Conservation (phyloP, 108 stramenopile genomes). For the Fragilaria radians region DNA sequence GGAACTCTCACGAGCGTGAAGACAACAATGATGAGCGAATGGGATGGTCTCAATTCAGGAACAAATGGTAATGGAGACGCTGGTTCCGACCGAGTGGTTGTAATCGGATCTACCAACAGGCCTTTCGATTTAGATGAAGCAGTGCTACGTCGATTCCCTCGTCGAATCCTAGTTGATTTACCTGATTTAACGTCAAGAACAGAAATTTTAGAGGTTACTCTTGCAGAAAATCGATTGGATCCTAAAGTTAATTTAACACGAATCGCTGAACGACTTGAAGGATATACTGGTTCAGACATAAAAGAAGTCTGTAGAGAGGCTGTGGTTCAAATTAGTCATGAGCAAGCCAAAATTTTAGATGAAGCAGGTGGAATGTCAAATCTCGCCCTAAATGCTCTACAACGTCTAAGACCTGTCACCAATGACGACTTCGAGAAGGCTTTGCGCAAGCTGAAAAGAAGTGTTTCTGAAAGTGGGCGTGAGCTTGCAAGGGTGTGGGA, state of each 20-base stretch:
- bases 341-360: too few relatives aligned
- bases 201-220: conserved; percentile 73
- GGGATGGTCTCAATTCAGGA: conserved; percentile 79
- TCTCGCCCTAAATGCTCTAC: conserved; percentile 42
- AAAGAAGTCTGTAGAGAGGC: conserved; percentile 94
- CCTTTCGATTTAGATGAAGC: conserved; percentile 92
- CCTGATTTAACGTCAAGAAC: conserved; percentile 60
- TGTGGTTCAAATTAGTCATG: conserved; percentile 80
- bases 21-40: conserved; percentile 92
- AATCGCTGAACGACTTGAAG: conserved; percentile 58
- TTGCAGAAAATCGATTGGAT: conserved; percentile 52
- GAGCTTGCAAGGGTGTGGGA: conserved; percentile 90
- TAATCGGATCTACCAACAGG: conserved; percentile 94
- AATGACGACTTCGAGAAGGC: conserved; percentile 86
- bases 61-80: conserved; percentile 72
- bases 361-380: conserved; percentile 10
- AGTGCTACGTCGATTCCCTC: conserved; percentile 91
- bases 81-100: conserved; percentile 77
- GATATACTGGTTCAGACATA: conserved; percentile 93
- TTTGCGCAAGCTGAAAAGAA: conserved; percentile 84
- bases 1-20: conserved; percentile 87
- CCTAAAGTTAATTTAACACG: conserved; percentile 36
- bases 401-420: conserved; percentile 86
- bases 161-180: conserved; percentile 77
- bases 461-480: conserved; percentile 91